Conservation (phyloP, 768 basidiomycete genomes). For the Kondoa malvinella region DNA sequence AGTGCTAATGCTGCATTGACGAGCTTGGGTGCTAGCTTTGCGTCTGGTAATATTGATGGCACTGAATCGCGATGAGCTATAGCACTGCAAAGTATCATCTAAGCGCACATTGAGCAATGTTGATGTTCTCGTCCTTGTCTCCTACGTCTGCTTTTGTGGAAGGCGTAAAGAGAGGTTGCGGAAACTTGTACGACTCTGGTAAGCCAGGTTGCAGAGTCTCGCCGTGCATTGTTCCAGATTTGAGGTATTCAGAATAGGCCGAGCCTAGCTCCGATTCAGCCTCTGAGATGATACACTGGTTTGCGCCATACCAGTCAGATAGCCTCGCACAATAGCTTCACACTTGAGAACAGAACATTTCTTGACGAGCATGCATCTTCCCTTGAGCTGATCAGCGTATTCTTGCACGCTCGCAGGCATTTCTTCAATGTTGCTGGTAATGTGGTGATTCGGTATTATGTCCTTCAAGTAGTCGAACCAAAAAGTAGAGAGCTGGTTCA, state of each 20-base stretch:
- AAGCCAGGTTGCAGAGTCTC: slow-evolving; percentile 57
- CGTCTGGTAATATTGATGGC: background rate
- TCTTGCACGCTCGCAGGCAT: slow-evolving; percentile 66
- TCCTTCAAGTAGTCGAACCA: slow-evolving; percentile 74
- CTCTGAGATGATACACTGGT: background rate
- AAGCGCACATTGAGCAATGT: slow-evolving; percentile 51
- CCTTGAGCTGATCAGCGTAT: slow-evolving; percentile 60
- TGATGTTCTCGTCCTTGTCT: slow-evolving; percentile 87
- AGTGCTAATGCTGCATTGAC: slow-evolving; percentile 32
- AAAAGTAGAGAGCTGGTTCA: slow-evolving; percentile 79
- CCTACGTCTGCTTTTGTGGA: slow-evolving; percentile 94
- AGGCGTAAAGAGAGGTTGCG: slow-evolving; percentile 76
- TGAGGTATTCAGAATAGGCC: slow-evolving; percentile 87
- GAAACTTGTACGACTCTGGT: slow-evolving; percentile 67
- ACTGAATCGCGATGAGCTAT: background rate
- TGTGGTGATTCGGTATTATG: slow-evolving; percentile 54
- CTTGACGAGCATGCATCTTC: slow-evolving; percentile 74
- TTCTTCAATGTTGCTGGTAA: slow-evolving; percentile 54
- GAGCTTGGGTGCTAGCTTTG: slow-evolving; percentile 22
- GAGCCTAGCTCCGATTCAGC: slow-evolving; percentile 51
- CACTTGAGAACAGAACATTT: slow-evolving; percentile 76
- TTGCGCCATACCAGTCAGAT: slow-evolving; percentile 60
- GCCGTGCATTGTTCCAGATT: slow-evolving; percentile 69
- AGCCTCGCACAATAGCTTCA: slow-evolving; percentile 91
- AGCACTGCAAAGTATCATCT: background rate